These are phyloP conservation scores for Fonsecaea nubica DNA, from an alignment of 2,329 filamentous ascomycete species.

Conservation along the genomic window DNA sequence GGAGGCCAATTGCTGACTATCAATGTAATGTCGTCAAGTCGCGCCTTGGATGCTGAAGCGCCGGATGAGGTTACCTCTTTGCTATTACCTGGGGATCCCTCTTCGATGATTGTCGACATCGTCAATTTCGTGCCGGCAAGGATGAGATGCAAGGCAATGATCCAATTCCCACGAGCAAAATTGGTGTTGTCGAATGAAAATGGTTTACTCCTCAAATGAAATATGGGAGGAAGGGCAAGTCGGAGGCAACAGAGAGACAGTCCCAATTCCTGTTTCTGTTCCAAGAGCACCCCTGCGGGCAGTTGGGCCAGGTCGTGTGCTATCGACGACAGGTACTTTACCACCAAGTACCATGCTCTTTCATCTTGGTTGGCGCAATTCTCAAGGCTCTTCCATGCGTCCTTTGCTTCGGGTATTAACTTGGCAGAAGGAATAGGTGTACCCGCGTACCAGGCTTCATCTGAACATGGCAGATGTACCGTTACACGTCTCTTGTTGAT, in stretches of 20 bases:
- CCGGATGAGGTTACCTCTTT: conserved; percentile 11
- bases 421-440: conserved; percentile 16
- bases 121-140: conserved; percentile 23
- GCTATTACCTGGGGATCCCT: conserved; percentile 10
- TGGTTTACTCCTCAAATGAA: conserved; percentile 11
- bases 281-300: not conserved
- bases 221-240: not conserved
- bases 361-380: conserved; percentile 16
- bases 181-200: conserved; percentile 16
- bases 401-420: conserved; percentile 9
- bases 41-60: conserved; percentile 14
- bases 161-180: conserved; percentile 25
- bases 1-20: conserved; percentile 29
- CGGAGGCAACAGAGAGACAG: not conserved
- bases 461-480: conserved; percentile 25
- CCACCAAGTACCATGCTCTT: conserved; percentile 21
- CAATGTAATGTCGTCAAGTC: conserved; percentile 24
- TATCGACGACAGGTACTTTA: not conserved
- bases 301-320: not conserved
- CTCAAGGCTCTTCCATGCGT: conserved; percentile 16
- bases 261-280: not conserved
- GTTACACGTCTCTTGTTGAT: conserved; percentile 26
- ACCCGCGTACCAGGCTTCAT: conserved; percentile 28
- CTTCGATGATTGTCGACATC: conserved; percentile 14
- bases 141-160: conserved; percentile 28